A percentile compares a stretch with the other conserved stretches of the same genome.
Evolutionary conservation across 352 stramenopile genomes (phyloP).

Genomic region (Globisporangium camurandrum): DNA sequence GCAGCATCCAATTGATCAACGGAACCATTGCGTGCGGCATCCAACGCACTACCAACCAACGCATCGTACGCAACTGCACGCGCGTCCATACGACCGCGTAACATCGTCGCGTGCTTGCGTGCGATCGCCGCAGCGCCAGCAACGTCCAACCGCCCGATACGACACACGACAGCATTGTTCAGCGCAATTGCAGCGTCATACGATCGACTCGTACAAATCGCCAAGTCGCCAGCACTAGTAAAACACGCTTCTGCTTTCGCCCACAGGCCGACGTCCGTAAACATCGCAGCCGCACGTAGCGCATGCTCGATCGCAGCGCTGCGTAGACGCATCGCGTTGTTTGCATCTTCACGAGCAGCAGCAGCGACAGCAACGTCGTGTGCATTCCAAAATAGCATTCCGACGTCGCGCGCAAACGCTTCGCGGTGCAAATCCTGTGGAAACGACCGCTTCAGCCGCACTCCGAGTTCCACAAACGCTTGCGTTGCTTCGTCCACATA

Average conservation of each 20-base stretch:
- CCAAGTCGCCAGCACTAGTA: slow-evolving; percentile 42
- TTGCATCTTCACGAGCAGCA: too few relatives aligned
- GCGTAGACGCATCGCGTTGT: too few relatives aligned
- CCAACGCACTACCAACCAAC: slow-evolving; percentile 42
- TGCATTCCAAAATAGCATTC: slow-evolving; percentile 42
- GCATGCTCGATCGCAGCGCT: slow-evolving; percentile 44
- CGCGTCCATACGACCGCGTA: slow-evolving; percentile 12
- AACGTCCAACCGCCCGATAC: slow-evolving; percentile 49
- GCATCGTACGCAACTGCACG: slow-evolving; percentile 18
- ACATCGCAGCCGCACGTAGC: slow-evolving; percentile 37
- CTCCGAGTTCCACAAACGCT: slow-evolving; percentile 43
- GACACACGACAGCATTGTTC: slow-evolving; percentile 49
- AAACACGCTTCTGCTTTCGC: slow-evolving; percentile 44
- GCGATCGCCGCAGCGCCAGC: slow-evolving; percentile 45
- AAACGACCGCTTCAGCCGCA: slow-evolving; percentile 58
- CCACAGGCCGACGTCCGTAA: slow-evolving; percentile 49
- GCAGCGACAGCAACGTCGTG: slow-evolving; percentile 49
- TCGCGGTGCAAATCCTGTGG: slow-evolving; percentile 32
- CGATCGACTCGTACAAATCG: too few relatives aligned
- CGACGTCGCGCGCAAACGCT: slow-evolving; percentile 27
- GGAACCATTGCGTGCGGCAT: slow-evolving; percentile 55
- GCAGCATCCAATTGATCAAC: slow-evolving; percentile 35
- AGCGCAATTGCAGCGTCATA: too few relatives aligned
- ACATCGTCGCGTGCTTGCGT: slow-evolving; percentile 24
- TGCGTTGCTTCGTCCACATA: slow-evolving; percentile 68